These are phyloP conservation scores for Graphilbum fragrans DNA, from an alignment of 2,329 filamentous ascomycete species.

Conservation along the genomic window DNA sequence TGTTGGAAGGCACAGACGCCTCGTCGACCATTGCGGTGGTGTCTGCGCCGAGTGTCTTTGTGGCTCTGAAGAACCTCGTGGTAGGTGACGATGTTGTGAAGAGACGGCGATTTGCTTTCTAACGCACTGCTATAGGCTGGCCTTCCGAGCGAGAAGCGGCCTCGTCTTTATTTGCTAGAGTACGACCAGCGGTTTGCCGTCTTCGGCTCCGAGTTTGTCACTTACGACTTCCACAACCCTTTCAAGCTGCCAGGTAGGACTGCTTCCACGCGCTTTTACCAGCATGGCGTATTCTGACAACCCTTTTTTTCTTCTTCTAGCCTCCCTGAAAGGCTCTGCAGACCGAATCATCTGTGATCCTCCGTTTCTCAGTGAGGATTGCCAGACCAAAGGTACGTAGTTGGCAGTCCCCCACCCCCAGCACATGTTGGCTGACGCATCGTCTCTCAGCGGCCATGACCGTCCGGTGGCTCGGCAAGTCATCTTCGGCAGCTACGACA, in stretches of 20 bases:
- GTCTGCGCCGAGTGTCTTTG: conserved; percentile 65
- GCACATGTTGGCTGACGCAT: not conserved
- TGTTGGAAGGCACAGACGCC: conserved; percentile 48
- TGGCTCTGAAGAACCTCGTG: conserved; percentile 54
- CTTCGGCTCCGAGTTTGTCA: conserved; percentile 56
- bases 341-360: conserved; percentile 67
- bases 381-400: conserved; percentile 60
- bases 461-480: conserved; percentile 56
- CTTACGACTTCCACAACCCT: conserved; percentile 63
- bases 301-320: not conserved
- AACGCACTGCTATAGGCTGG: not conserved
- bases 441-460: conserved; percentile 54
- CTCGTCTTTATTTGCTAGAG: conserved; percentile 56
- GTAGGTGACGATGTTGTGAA: not conserved
- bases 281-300: not conserved
- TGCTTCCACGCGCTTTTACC: not conserved
- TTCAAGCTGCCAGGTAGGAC: conserved; percentile 46
- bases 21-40: conserved; percentile 52
- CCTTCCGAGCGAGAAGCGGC: conserved; percentile 16
- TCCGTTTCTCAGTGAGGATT: conserved; percentile 69
- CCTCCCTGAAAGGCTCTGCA: conserved; percentile 44
- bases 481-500: too few relatives aligned
- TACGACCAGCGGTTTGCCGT: conserved; percentile 62
- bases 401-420: not conserved
- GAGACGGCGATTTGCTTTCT: not conserved